These are phyloP conservation scores for Ophiostoma ulmi DNA, from an alignment of 2,329 filamentous ascomycete species.

Conservation along the genomic window DNA sequence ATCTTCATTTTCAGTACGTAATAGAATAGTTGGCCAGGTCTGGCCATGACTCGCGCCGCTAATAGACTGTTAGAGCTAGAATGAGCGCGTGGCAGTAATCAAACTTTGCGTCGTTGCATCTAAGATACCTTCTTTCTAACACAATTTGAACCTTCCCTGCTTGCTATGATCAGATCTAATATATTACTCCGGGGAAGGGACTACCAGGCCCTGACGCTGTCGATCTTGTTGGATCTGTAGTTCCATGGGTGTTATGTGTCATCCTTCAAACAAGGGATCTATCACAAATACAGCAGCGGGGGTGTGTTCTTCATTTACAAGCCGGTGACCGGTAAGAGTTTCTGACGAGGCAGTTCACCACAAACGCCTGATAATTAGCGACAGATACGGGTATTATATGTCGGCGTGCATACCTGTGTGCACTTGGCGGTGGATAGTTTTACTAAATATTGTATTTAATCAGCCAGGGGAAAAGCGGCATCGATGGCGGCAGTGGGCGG, in stretches of 20 bases:
- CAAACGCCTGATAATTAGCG: too few relatives aligned
- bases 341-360: too few relatives aligned
- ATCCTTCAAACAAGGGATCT: background rate
- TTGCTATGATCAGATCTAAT: too few relatives aligned
- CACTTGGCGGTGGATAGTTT: too few relatives aligned
- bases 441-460: too few relatives aligned
- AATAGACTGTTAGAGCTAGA: background rate
- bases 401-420: too few relatives aligned
- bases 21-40: background rate
- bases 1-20: constrained; percentile 7
- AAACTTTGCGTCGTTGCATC: background rate
- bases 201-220: background rate
- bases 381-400: too few relatives aligned
- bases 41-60: background rate
- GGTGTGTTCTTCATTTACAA: too few relatives aligned
- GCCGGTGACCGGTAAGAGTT: background rate
- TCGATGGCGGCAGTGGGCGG: too few relatives aligned
- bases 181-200: background rate
- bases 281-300: background rate
- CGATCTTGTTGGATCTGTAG: background rate
- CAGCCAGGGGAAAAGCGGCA: background rate
- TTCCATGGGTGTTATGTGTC: background rate
- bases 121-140: background rate
- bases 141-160: too few relatives aligned
- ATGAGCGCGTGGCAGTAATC: background rate